phyloP scores from a whole-genome alignment of 2,329 filamentous ascomycete genomes.

The Lachnellula occidentalis region DNA sequence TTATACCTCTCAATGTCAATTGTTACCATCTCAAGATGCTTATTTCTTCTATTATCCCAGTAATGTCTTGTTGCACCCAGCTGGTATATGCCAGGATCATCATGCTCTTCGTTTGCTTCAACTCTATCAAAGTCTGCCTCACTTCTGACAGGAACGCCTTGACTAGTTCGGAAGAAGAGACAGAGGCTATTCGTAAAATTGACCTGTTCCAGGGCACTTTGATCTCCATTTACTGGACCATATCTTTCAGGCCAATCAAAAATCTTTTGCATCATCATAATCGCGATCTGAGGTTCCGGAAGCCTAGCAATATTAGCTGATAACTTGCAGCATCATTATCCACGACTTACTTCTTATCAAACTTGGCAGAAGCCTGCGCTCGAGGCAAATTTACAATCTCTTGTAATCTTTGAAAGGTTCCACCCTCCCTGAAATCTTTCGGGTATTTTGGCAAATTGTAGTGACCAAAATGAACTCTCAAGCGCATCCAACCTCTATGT shows the following conservation, averaged over 20 bases:
- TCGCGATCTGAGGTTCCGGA: slow-evolving; percentile 10
- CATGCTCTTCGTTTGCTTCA: slow-evolving; percentile 5
- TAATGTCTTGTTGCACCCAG: slow-evolving; percentile 20
- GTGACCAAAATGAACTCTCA: slow-evolving; percentile 30
- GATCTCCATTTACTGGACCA: slow-evolving; percentile 10
- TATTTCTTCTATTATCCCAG: slow-evolving; percentile 21
- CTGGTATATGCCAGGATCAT: slow-evolving; percentile 17
- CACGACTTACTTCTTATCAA: slow-evolving; percentile 28
- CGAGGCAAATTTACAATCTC: slow-evolving; percentile 24
- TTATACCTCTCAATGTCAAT: slow-evolving; percentile 26
- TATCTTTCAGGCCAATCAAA: slow-evolving; percentile 12
- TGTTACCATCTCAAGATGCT: slow-evolving; percentile 23
- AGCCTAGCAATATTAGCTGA: slow-evolving; percentile 11
- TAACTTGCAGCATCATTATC: background rate
- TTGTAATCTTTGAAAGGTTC: slow-evolving; percentile 19
- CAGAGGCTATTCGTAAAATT: slow-evolving; percentile 22
- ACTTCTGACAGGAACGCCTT: slow-evolving; percentile 18
- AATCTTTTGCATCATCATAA: slow-evolving; percentile 16
- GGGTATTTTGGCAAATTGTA: slow-evolving; percentile 19
- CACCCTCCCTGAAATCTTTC: slow-evolving; percentile 15
- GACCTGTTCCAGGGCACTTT: slow-evolving; percentile 9
- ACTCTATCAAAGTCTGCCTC: slow-evolving; percentile 26
- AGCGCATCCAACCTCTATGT: slow-evolving; percentile 26
- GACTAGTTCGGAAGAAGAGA: slow-evolving; percentile 19
- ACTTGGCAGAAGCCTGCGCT: slow-evolving; percentile 11